Evolutionary conservation across 1,284 basidiomycete species (phyloP), one percentile per base, ranked within the genome.

Genomic region (Earliella scabrosa): DNA sequence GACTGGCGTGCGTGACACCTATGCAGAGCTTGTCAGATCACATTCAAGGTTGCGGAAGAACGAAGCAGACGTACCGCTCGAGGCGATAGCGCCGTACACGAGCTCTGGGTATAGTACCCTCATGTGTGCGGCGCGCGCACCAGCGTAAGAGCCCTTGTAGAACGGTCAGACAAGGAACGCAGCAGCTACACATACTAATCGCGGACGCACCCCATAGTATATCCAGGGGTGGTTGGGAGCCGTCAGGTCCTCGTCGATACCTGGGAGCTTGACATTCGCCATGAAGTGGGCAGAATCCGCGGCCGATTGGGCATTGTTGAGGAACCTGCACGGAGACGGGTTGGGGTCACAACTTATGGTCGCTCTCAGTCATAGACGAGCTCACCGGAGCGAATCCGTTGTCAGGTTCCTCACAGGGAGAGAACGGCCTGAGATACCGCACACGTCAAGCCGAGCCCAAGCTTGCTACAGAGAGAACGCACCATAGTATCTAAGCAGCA

Each of bases 271-370:
- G 68, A 97, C 86, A 56, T 88, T 83, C 7, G 82, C 77, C 80
- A 98, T 94, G 69, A 98, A 98, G 71, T 91, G 83, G 1, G 94
- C 95, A 45, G 91, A 93, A 75, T 99, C 97, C n/a, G 93, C 89
- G 0, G 93, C 84, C 1, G 94, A 82, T 71, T 98, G 95, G 21
- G 83, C 88, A 61, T 97, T 97, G 70, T 88, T 93, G 48, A 98
- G 78, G 84, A 90, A 95, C 29, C 90, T 88, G 50, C 53, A 10
- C 3, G 35, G 4, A 13, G 36, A 31, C 13, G 31, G 7, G 20
- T 7, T 27, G 3, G 11, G n/a, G 9, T 32, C 11, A 21, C 13
- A 27, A 31, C 2, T n/a, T 7, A 14, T 11, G 5, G 1, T 1
- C 2, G 16, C 21, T 2, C 18, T 18, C 14, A 3, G 10, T 4